Evolutionary conservation across 208 protist species (phyloP).

Genomic region (Trypanosoma caninum): DNA sequence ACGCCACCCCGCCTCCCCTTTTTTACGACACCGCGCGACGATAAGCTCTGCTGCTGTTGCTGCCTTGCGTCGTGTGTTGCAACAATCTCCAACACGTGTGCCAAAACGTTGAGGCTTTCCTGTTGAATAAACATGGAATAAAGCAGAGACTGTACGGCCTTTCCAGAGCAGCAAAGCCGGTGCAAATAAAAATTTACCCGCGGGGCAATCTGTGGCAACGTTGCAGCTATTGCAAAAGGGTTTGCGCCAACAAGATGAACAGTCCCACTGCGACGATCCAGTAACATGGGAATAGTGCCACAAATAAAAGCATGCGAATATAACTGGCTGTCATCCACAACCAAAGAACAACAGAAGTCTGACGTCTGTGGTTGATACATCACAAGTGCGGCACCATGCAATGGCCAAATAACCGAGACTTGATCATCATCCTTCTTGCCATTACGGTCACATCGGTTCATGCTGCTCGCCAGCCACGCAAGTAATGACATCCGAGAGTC

Average conservation of each 20-base stretch:
- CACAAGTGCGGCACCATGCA: slow-evolving; percentile 16
- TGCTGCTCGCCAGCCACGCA: neutral
- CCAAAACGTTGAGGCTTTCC: slow-evolving; percentile 11
- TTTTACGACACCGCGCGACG: neutral
- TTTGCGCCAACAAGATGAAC: slow-evolving; percentile 23
- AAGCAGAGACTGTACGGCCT: slow-evolving; percentile 24
- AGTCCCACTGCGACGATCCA: slow-evolving; percentile 11
- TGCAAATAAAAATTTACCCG: slow-evolving; percentile 30
- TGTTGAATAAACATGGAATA: slow-evolving; percentile 18
- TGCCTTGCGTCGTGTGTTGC: slow-evolving; percentile 18
- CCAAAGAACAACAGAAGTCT: neutral
- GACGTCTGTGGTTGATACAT: neutral
- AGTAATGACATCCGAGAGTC: too few species aligned
- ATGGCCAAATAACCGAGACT: slow-evolving; percentile 4
- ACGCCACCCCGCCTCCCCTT: neutral
- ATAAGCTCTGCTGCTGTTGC: neutral
- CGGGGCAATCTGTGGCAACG: slow-evolving; percentile 5
- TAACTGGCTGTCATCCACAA: neutral
- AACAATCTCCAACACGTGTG: slow-evolving; percentile 9
- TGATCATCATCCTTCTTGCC: neutral
- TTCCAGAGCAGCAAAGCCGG: slow-evolving; percentile 26
- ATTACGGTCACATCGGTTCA: neutral
- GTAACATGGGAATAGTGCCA: slow-evolving; percentile 22
- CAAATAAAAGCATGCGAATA: slow-evolving; percentile 13
- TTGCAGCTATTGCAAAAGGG: slow-evolving; percentile 33